phyloP scores from a whole-genome alignment of 805 yeast species.

The Nakazawaea wickerhamii region DNA sequence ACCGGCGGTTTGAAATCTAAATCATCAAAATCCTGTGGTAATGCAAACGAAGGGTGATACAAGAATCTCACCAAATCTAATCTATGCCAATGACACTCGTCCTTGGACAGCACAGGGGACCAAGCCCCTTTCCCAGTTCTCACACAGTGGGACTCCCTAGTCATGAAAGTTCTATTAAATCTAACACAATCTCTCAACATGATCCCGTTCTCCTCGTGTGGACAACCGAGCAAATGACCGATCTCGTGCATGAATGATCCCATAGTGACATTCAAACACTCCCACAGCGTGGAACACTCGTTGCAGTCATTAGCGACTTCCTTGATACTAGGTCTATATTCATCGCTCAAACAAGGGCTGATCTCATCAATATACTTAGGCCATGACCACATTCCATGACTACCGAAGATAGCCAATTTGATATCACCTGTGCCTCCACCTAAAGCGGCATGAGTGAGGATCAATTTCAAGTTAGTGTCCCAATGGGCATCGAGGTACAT shows the following conservation, averaged over 20 bases:
- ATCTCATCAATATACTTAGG: constrained; percentile 78
- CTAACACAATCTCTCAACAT: constrained; percentile 84
- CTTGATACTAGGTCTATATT: constrained; percentile 50
- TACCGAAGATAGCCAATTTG: constrained; percentile 85
- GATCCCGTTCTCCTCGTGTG: constrained; percentile 86
- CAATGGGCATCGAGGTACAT: constrained; percentile 81
- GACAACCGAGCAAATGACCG: constrained; percentile 87
- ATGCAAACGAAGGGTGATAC: constrained; percentile 72
- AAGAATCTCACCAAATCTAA: constrained; percentile 73
- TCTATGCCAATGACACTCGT: constrained; percentile 85
- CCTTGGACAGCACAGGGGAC: constrained; percentile 40
- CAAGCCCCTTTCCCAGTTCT: constrained; percentile 47
- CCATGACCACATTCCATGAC: constrained; percentile 90
- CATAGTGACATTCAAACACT: constrained; percentile 73
- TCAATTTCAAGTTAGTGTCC: constrained; percentile 53
- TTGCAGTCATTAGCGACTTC: constrained; percentile 90
- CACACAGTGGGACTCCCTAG: constrained; percentile 55
- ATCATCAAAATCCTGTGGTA: constrained; percentile 59
- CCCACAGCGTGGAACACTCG: constrained; percentile 88
- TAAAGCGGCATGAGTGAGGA: constrained; percentile 86
- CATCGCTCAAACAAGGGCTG: constrained; percentile 63
- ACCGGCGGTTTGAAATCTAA: constrained; percentile 29
- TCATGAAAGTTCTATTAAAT: constrained; percentile 75
- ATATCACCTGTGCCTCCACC: constrained; percentile 79
- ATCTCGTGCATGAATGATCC: constrained; percentile 97